Evolutionary conservation across 257 asterid genomes (phyloP).

Genomic region (Capsicum rhomboideum): DNA sequence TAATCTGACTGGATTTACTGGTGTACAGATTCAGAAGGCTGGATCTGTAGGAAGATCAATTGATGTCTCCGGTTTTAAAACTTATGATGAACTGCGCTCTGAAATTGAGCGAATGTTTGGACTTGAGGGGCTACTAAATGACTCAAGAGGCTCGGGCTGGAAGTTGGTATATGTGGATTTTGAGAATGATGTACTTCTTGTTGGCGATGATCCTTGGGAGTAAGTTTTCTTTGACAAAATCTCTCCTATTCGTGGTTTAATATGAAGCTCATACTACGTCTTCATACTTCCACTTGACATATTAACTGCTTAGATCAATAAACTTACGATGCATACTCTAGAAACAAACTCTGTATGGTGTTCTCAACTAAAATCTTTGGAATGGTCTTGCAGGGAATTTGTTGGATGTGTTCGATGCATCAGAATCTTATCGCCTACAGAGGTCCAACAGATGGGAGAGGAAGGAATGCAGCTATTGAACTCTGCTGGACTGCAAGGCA

Average conservation of each 20-base stretch:
- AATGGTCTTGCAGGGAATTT: slow-evolving; percentile 50
- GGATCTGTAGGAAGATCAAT: slow-evolving; percentile 98
- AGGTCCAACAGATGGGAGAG: slow-evolving; percentile 99
- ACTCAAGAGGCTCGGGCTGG: slow-evolving; percentile 71
- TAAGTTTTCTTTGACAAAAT: slow-evolving; percentile 27
- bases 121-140: slow-evolving; percentile 70
- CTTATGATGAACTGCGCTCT: slow-evolving; percentile 60
- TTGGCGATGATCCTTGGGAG: slow-evolving; percentile 99
- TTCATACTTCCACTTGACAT: too few relatives aligned
- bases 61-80: slow-evolving; percentile 68
- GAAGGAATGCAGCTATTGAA: slow-evolving; percentile 95
- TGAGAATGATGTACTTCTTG: slow-evolving; percentile 80
- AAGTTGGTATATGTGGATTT: slow-evolving; percentile 89
- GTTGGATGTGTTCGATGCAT: slow-evolving; percentile 93
- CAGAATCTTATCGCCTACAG: slow-evolving; percentile 79
- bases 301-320: not conserved
- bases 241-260: not conserved
- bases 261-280: not conserved
- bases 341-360: not conserved
- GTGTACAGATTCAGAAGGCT: slow-evolving; percentile 69
- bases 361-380: not conserved
- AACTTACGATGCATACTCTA: not conserved
- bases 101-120: slow-evolving; percentile 92
- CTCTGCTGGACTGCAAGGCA: slow-evolving; percentile 45
- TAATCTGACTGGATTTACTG: not conserved